Percentiles rank a stretch among this genome's conserved stretches.
phyloP scores from a whole-genome alignment of 2,329 filamentous ascomycete species.

The Colletotrichum spaethianum region DNA sequence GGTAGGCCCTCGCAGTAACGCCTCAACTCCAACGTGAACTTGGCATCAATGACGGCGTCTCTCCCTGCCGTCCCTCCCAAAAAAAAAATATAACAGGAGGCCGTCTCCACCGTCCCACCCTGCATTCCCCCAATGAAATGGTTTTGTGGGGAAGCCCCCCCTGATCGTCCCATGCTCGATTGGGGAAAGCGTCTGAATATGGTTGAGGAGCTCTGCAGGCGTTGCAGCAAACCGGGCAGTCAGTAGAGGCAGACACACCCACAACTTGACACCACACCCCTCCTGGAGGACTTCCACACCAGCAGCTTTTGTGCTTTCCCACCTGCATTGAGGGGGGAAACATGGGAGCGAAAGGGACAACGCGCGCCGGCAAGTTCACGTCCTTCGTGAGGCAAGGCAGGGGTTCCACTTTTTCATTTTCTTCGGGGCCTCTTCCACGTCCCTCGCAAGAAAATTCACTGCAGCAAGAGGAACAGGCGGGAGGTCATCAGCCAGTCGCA shows the following conservation, averaged over 20 bases:
- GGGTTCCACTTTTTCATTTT: conserved; percentile 22
- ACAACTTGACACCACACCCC: background rate
- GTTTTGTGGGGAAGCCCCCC: conserved; percentile 47
- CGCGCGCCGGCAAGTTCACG: conserved; percentile 15
- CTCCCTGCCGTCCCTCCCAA: conserved; percentile 38
- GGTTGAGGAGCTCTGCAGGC: conserved; percentile 59
- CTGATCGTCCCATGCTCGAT: conserved; percentile 44
- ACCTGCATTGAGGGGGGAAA: conserved; percentile 35
- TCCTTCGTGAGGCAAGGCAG: conserved; percentile 26
- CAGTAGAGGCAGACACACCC: background rate
- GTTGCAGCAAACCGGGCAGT: conserved; percentile 37
- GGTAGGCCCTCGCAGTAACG: background rate
- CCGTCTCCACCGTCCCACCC: conserved; percentile 33
- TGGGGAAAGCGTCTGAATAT: conserved; percentile 55
- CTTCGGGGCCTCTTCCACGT: conserved; percentile 13
- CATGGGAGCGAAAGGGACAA: conserved; percentile 19
- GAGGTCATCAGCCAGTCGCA: conserved; percentile 29
- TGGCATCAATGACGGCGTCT: conserved; percentile 30
- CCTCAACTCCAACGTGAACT: conserved; percentile 29
- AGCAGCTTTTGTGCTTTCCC: conserved; percentile 30
- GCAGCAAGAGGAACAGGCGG: conserved; percentile 15
- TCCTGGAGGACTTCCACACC: conserved; percentile 2
- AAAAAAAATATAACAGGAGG: background rate
- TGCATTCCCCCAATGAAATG: conserved; percentile 43
- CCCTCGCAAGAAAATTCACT: conserved; percentile 16